phyloP scores from a whole-genome alignment of 2,329 filamentous ascomycete genomes.

The Xylaria sp. region DNA sequence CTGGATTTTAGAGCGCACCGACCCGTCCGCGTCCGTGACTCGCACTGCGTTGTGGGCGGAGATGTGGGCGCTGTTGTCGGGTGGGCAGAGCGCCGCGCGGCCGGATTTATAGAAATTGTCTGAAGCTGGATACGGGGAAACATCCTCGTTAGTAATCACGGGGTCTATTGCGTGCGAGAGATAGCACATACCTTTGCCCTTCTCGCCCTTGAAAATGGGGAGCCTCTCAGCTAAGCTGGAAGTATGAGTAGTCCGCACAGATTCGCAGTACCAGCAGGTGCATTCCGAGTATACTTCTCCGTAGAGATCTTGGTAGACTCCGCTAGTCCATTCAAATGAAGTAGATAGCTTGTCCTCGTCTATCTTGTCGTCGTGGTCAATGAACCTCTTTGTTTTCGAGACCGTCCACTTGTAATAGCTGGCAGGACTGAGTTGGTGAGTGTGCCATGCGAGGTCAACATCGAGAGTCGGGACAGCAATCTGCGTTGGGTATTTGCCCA shows the following conservation, averaged over 20 bases:
- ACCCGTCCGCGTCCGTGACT: conserved; percentile 43
- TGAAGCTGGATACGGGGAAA: conserved; percentile 44
- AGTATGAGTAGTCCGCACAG: conserved; percentile 68
- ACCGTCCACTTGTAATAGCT: conserved; percentile 71
- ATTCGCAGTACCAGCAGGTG: conserved; percentile 87
- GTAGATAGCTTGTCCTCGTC: conserved; percentile 72
- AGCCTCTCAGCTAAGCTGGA: conserved; percentile 59
- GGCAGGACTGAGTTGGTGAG: conserved; percentile 75
- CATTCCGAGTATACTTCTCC: conserved; percentile 78
- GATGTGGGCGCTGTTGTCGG: conserved; percentile 73
- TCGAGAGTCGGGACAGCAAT: conserved; percentile 77
- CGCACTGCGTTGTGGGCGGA: conserved; percentile 76
- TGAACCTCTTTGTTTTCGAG: conserved; percentile 63
- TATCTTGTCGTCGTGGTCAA: conserved; percentile 89
- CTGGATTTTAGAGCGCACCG: conserved; percentile 48
- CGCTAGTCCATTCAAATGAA: conserved; percentile 78
- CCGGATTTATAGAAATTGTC: conserved; percentile 63
- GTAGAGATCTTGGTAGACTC: conserved; percentile 73
- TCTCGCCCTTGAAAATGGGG: conserved; percentile 58
- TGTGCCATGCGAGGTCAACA: conserved; percentile 83
- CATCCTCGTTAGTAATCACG: not conserved
- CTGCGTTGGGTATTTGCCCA: conserved; percentile 58
- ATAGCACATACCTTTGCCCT: conserved; percentile 50
- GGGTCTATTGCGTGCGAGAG: not conserved
- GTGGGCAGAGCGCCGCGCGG: conserved; percentile 60